Base-by-base conservation (phyloP, 306 rosid species). In the Phaseolus lunatus region DNA sequence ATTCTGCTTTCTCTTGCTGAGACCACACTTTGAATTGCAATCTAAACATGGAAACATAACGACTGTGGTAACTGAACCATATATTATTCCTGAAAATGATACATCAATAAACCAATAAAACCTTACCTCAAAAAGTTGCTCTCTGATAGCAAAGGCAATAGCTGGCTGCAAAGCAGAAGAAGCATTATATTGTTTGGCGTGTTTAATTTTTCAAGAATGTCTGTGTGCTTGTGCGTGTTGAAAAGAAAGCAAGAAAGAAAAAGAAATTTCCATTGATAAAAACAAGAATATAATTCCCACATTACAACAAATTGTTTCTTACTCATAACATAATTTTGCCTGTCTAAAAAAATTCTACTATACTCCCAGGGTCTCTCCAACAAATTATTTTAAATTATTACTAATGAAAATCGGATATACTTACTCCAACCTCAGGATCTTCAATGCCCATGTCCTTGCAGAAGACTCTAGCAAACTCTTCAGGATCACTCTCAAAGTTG, bases 341-440 rank as follows among this genome's bases (percentile, higher is more conserved):
- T 64, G 64, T 18, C 70, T 19, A 61, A 58, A 13, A 9, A 58
- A 63, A 68, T 63, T 20, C 6, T 57, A 52, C 67, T 31, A 52
- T 65, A 39, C 52, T 72, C 12, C 39, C 10, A 29, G 52, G 81
- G 29, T 5, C 35, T 31, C 35, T 31, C n/a, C n/a, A 31, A 3
- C 35, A 31, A 31, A 31, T 31, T 5, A 48, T 63, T 69, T 54
- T 49, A 68, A 70, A 67, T 62, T 52, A 18, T 53, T 13, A 33
- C 6, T 18, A 57, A 56, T 49, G 61, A 73, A 35, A 59, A 19
- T 13, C 27, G 19, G 53, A 52, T 78, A 73, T 48, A 83, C 98
- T 94, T 87, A 94, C 98, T 71, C 96, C 97, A 84, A 89, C 97
- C 89, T 92, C 97, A 59, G 96, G 97, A 80, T 95, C 97, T 72